Base-by-base conservation (phyloP, 2,329 filamentous ascomycete genomes). In the Aspergillus felis region DNA sequence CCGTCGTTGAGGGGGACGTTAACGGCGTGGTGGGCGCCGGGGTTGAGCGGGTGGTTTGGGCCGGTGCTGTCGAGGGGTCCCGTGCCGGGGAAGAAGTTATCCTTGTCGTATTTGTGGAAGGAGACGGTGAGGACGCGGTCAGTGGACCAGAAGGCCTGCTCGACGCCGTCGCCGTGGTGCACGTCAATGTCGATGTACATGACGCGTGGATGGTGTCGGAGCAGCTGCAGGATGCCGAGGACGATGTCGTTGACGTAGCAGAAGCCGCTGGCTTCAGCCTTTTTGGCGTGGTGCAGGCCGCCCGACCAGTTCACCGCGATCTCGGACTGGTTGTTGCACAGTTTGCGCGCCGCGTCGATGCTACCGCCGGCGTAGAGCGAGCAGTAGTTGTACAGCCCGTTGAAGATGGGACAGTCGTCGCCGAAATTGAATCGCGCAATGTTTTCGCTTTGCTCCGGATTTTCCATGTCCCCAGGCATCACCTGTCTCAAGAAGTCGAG, bases 241-340 rank as follows among this genome's bases (percentile, higher is more conserved):
- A 97, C 94, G 67, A 97, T 97, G 75, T 99, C 94, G 74, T 99
- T 99, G 78, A 97, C 92, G 78, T 99, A 99, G 79, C 94, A 99
- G 76, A 99, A 99, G 0, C 94, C 94, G 14, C 89, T 93, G 0
- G 94, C 93, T 76, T 96, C 92, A 54, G 88, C 86, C 71, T 93
- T 94, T 76, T 97, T 97, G 49, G 94, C 94, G 70, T 99, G 94
- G 74, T 99, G 94, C 29, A 99, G 83, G 10, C 94, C 94, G 38
- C 94, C 94, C 20, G 92, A 94, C 94, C 94, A 99, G 68, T 96
- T 95, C 69, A 99, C 92, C 55, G 94, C 94, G 70, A 99, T 97
- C 70, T 97, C 91, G 29, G 92, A 91, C 76, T 96, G 90, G 50
- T 87, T 83, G 68, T 90, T 89, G 71, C 88, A 89, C 41, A 99